Evolutionary conservation across 345 rosid genomes (phyloP).

Genomic region (Jatropha curcas): DNA sequence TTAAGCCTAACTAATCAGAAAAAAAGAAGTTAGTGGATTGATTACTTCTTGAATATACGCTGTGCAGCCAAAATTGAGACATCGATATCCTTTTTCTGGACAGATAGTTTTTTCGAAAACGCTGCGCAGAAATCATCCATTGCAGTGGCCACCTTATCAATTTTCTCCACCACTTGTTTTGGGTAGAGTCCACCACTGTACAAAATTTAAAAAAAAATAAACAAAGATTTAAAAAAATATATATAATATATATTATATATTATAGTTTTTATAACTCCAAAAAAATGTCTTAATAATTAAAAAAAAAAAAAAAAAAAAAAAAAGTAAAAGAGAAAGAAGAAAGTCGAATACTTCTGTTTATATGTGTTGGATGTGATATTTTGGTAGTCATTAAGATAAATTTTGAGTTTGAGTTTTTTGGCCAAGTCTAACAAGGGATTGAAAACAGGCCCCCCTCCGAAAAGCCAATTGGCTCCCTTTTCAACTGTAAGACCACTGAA

Average conservation of each 20-base stretch:
- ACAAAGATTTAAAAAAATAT: no score
- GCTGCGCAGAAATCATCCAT: conserved; percentile 16
- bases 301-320: neutral
- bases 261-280: no score
- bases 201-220: neutral
- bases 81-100: conserved; percentile 12
- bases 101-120: conserved; percentile 13
- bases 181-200: conserved; percentile 33
- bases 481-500: conserved; percentile 24
- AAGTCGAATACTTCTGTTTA: conserved; percentile 21
- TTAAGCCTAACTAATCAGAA: neutral
- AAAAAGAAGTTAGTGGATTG: neutral
- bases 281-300: no score
- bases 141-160: neutral
- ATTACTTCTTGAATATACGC: conserved; percentile 1
- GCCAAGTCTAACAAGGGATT: conserved; percentile 27
- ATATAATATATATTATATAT: no score
- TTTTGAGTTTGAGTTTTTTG: conserved; percentile 26
- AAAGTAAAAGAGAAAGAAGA: neutral
- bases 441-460: conserved; percentile 23
- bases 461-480: conserved; percentile 32
- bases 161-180: conserved; percentile 12
- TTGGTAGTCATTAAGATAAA: conserved; percentile 16
- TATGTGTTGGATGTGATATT: conserved; percentile 29
- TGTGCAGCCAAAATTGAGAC: conserved; percentile 29